Conservation (phyloP, 116 monocot genomes). For the Posidonia oceanica region DNA sequence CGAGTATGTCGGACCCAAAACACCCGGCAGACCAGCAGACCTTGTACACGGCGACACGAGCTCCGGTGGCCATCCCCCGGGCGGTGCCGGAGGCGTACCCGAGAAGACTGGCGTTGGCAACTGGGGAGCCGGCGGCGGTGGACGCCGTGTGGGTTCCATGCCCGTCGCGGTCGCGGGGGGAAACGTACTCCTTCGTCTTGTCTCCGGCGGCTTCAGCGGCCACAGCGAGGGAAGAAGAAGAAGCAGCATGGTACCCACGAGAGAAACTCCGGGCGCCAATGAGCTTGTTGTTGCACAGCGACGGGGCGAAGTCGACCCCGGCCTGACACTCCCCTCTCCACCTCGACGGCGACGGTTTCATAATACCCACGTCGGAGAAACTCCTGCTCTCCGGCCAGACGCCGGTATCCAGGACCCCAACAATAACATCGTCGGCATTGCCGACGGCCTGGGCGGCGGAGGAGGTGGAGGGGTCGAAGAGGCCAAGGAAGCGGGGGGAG, state of each 20-base stretch:
- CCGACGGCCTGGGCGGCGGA: constrained; percentile 7
- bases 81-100: constrained; percentile 92
- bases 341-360: constrained; percentile 32
- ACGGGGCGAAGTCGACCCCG: constrained; percentile 59
- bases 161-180: constrained; percentile 69
- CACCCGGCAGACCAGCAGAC: constrained; percentile 85
- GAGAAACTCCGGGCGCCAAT: constrained; percentile 87
- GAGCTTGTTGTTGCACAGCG: constrained; percentile 74
- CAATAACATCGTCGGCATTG: constrained; percentile 42
- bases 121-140: constrained; percentile 61
- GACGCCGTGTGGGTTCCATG: constrained; percentile 92
- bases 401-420: constrained; percentile 85
- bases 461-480: constrained; percentile 3
- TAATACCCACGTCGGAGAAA: constrained; percentile 41
- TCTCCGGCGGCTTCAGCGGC: not conserved
- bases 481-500: constrained; percentile 56
- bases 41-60: constrained; percentile 80
- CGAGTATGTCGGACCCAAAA: constrained; percentile 90
- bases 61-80: constrained; percentile 62
- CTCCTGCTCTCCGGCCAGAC: constrained; percentile 75
- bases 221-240: constrained; percentile 16
- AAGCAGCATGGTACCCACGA: constrained; percentile 48
- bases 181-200: constrained; percentile 31
- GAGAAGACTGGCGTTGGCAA: constrained; percentile 71
- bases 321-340: constrained; percentile 84